Conservation (phyloP, 192 early-diverging fungal genomes). For the Entomortierella lignicola region DNA sequence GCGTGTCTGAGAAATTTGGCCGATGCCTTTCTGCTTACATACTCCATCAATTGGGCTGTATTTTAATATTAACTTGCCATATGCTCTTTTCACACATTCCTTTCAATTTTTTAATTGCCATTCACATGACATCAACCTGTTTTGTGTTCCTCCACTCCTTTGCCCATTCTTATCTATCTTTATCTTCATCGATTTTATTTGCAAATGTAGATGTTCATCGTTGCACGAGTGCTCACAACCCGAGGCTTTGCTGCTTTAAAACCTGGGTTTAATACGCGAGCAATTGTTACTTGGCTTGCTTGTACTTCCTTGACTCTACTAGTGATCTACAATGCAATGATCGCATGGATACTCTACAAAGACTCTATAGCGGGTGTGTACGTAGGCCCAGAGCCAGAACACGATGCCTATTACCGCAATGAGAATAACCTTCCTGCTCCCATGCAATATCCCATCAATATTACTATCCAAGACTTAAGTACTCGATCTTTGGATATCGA, state of each 20-base stretch:
- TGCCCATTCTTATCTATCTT: neutral
- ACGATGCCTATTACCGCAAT: too few relatives aligned
- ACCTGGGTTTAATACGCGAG: slow-evolving; percentile 46
- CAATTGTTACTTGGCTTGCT: slow-evolving; percentile 46
- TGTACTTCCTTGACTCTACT: slow-evolving; percentile 25
- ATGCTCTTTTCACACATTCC: neutral
- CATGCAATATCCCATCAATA: neutral
- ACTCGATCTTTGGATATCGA: slow-evolving; percentile 3
- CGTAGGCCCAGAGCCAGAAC: neutral
- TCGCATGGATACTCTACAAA: slow-evolving; percentile 28
- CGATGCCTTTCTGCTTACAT: neutral
- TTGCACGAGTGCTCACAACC: slow-evolving; percentile 42
- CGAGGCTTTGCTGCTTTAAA: slow-evolving; percentile 44
- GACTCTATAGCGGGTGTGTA: slow-evolving; percentile 40
- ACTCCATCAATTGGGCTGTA: neutral
- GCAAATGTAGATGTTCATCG: slow-evolving; percentile 31
- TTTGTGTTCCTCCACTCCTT: neutral
- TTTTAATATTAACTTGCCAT: neutral
- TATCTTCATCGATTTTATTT: neutral
- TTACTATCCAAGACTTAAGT: slow-evolving; percentile 22
- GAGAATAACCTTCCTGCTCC: neutral
- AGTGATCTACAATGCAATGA: slow-evolving; percentile 33
- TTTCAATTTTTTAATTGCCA: neutral
- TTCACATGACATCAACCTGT: neutral
- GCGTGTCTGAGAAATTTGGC: neutral